Evolutionary conservation across 2,329 filamentous ascomycete genomes (phyloP), one percentile per base, ranked within the genome.

Genomic region (Bipolaris victoriae): DNA sequence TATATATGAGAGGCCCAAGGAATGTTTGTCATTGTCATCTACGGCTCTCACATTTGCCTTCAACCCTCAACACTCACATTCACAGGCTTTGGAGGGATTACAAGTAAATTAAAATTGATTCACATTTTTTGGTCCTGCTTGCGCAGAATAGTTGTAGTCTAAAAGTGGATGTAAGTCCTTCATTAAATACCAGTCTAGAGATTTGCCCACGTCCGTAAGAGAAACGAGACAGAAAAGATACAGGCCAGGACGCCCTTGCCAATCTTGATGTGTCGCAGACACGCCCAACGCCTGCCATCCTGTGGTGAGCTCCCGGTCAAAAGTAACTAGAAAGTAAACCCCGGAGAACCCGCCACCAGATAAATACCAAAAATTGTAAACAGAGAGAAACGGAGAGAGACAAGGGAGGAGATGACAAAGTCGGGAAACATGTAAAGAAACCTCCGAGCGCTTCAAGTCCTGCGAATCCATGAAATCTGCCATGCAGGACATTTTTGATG

Each of bases 171-270:
- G 54, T 67, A 66, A 57, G 71, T 74, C 73, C 72, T 74, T 75
- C 71, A 76, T 76, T 76, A 76, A 75, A 64, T 75, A 71, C 73
- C 74, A 71, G 73, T 76, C 72, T 76, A 76, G 60, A 71, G 57
- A 58, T 46, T 66, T 72, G 65, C 64, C 62, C 62, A 63, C 67
- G 64, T 67, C 63, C 50, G 67, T 60, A 58, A 60, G 64, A 65
- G 70, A 61, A 66, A 61, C 58, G 58, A 55, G 58, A 61, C 63
- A 52, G 63, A 62, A 62, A 59, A 56, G 55, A 60, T 46, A 57
- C 39, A 61, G 67, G 58, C 64, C 67, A 36, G 43, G 68, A 75
- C 70, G 69, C 70, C 71, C 63, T 69, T 65, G 58, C 68, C 72
- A 67, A 59, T 71, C 69, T 72, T 68, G 54, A 60, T 57, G 46